Percentiles rank a stretch among this genome's conserved stretches.
Conservation (phyloP, 2,329 filamentous ascomycete species). For the Mariannaea sp. region DNA sequence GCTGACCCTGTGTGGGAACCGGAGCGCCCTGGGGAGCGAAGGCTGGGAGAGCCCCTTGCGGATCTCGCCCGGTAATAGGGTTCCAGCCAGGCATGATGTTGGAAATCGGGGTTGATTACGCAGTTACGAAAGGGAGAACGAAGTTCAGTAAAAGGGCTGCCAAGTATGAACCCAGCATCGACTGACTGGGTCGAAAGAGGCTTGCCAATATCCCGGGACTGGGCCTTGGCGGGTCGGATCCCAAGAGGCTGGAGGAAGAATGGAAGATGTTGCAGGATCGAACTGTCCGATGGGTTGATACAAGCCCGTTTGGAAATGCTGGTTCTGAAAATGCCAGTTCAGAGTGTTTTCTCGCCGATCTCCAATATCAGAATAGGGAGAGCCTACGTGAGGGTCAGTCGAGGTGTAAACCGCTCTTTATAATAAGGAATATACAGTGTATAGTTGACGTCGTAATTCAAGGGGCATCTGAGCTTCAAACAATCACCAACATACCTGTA, state of each 20-base stretch:
- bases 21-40: conserved; percentile 43
- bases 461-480: background rate
- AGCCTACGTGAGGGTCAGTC: conserved; percentile 14
- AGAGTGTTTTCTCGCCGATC: background rate
- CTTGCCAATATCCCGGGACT: conserved; percentile 44
- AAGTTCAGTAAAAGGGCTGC: conserved; percentile 38
- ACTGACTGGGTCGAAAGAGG: conserved; percentile 37
- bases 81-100: conserved; percentile 49
- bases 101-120: background rate
- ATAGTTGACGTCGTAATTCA: too few relatives aligned
- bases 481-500: conserved; percentile 27
- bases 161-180: conserved; percentile 46
- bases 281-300: background rate
- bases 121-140: background rate
- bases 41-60: conserved; percentile 39
- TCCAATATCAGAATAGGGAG: conserved; percentile 12
- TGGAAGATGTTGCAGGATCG: conserved; percentile 3
- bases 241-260: conserved; percentile 29
- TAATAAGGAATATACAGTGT: background rate
- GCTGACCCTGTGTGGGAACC: conserved; percentile 43
- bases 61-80: conserved; percentile 46
- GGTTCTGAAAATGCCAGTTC: conserved; percentile 2
- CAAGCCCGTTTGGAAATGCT: conserved; percentile 1
- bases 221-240: conserved; percentile 39
- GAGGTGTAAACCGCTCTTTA: background rate